A percentile compares a stretch with the other conserved stretches of the same genome.
These are phyloP conservation scores for Paramecium biaurelia DNA, from an alignment of 73 alveolate species.

Conservation along the genomic window DNA sequence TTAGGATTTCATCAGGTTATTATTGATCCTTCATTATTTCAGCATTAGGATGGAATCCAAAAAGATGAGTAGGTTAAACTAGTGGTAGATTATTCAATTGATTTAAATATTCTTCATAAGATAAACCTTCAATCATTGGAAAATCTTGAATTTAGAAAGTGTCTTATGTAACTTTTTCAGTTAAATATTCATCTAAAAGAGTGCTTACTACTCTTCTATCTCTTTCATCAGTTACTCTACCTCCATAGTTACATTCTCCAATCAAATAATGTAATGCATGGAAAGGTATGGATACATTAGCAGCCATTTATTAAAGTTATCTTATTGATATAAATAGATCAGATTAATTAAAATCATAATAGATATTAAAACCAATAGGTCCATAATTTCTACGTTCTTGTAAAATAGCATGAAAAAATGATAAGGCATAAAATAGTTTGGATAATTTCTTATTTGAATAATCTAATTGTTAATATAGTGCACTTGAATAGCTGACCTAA, in stretches of 20 bases:
- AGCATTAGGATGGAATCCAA: constrained; percentile 99
- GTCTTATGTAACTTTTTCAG: neutral
- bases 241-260: constrained; percentile 99
- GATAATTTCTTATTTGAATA: constrained; percentile 81
- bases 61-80: constrained; percentile 94
- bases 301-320: constrained; percentile 94
- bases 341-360: constrained; percentile 97
- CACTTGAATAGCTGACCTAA: constrained; percentile 88
- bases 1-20: constrained; percentile 64
- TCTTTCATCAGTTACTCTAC: constrained; percentile 99
- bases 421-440: constrained; percentile 92
- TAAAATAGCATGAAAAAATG: constrained; percentile 96
- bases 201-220: constrained; percentile 95
- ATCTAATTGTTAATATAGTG: constrained; percentile 86
- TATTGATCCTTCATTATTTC: constrained; percentile 91
- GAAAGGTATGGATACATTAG: constrained; percentile 78
- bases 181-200: constrained; percentile 92
- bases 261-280: constrained; percentile 98
- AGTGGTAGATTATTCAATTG: constrained; percentile 71
- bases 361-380: constrained; percentile 99
- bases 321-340: constrained; percentile 80
- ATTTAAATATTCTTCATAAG: constrained; percentile 75
- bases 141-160: constrained; percentile 35
- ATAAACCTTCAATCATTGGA: constrained; percentile 92
- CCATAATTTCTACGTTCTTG: constrained; percentile 99